Base-by-base conservation (phyloP, 306 rosid genomes). In the Sphenostylis stenocarpa region DNA sequence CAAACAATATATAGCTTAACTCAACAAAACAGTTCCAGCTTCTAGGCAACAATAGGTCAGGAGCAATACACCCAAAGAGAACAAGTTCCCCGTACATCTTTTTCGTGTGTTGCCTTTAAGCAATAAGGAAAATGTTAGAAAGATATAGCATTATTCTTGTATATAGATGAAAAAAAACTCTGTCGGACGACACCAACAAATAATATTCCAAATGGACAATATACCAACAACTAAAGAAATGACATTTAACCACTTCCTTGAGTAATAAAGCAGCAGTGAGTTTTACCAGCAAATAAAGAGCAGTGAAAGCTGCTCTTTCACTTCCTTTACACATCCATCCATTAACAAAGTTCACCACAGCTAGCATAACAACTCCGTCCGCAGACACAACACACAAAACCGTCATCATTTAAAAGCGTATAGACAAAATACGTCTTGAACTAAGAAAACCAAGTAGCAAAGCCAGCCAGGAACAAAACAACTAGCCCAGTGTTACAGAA, bases 261-360 rank as follows among this genome's bases (percentile, higher is more conserved):
- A 33, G 19, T 17, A 76, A 53, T 5, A 80, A 38, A 76, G 19
- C 16, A 71, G n/a, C 33, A 28, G 43, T 44, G 17, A 71, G 38
- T n/a, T 36, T 79, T 52, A 11, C 41, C 61, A 28, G 52, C 49
- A 43, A 58, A 67, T 48, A 68, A 38, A 65, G 7, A 72, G 7
- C 15, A 43, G 2, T 13, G 19, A 5, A 76, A 41, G 38, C 44
- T 10, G 29, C 24, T 26, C 31, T 68, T 26, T 38, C 36, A 28
- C 19, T 15, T 67, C 45, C 6, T 13, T 15, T 73, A 16, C 8
- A 72, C 53, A 57, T 11, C 16, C 19, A 58, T 34, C 51, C 34
- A 67, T 39, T 65, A 64, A 75, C n/a, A n/a, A n/a, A 29, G 58
- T 24, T 65, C 49, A 56, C 9, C 3, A 38, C 49, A 58, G 20